These are phyloP conservation scores for Leccinum subtestaceum DNA, from an alignment of 768 basidiomycete genomes.

Conservation along the genomic window DNA sequence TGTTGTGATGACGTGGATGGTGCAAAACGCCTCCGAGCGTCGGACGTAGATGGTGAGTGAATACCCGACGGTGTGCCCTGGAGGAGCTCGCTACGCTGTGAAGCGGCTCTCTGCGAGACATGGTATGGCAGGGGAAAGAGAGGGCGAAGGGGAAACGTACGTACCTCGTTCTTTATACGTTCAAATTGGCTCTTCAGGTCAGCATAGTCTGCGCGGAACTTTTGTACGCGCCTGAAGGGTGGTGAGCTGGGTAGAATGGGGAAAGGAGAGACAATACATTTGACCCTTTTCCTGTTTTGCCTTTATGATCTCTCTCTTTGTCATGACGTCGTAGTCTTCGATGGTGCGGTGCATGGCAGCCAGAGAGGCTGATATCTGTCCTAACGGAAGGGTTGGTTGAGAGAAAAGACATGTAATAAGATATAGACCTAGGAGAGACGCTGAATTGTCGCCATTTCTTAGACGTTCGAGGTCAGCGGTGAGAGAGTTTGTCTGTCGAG, in stretches of 20 bases:
- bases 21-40: slow-evolving; percentile 66
- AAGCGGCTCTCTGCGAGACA: slow-evolving; percentile 49
- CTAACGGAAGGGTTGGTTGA: slow-evolving; percentile 43
- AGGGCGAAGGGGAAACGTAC: background rate
- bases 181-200: slow-evolving; percentile 86
- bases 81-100: slow-evolving; percentile 66
- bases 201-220: slow-evolving; percentile 83
- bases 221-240: slow-evolving; percentile 76
- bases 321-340: slow-evolving; percentile 97
- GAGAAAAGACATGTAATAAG: background rate
- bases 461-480: slow-evolving; percentile 84
- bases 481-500: slow-evolving; percentile 87
- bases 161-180: slow-evolving; percentile 57
- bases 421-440: slow-evolving; percentile 77
- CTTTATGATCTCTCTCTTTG: slow-evolving; percentile 92
- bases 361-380: slow-evolving; percentile 98
- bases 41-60: slow-evolving; percentile 33
- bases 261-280: slow-evolving; percentile 52
- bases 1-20: slow-evolving; percentile 48
- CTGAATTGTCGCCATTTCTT: slow-evolving; percentile 74
- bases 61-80: slow-evolving; percentile 40
- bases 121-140: background rate
- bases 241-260: slow-evolving; percentile 3
- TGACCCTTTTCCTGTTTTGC: slow-evolving; percentile 96
- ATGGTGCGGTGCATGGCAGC: slow-evolving; percentile 91